A percentile compares a stretch with the other conserved stretches of the same genome.
phyloP scores from a whole-genome alignment of 2,329 filamentous ascomycete genomes.

The Fusarium chaquense region DNA sequence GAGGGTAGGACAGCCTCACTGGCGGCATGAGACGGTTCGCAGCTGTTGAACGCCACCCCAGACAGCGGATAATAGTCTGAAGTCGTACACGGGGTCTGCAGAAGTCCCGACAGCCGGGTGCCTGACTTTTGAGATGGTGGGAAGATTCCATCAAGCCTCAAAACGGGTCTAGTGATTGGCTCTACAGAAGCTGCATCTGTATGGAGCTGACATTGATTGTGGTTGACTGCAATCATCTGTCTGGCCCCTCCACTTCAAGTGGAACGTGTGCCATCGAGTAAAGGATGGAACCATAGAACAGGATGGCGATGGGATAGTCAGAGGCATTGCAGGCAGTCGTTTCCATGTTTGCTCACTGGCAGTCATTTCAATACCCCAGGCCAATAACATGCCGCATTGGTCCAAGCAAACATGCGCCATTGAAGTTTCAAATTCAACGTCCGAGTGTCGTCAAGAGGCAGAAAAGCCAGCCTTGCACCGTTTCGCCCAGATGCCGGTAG shows the following conservation, averaged over 20 bases:
- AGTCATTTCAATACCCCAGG: conserved; percentile 11
- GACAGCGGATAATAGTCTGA: conserved; percentile 18
- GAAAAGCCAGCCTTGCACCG: background rate
- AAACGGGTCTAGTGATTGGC: conserved; percentile 31
- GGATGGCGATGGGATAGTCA: conserved; percentile 32
- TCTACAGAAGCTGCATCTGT: conserved; percentile 40
- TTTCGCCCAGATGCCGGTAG: background rate
- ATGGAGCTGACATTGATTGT: conserved; percentile 18
- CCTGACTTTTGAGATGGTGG: conserved; percentile 39
- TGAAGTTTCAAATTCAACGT: conserved; percentile 3
- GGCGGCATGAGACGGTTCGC: conserved; percentile 29
- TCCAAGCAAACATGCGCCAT: conserved; percentile 3
- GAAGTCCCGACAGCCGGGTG: conserved; percentile 33
- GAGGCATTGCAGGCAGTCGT: conserved; percentile 29
- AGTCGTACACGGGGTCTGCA: conserved; percentile 29
- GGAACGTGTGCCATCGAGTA: conserved; percentile 44
- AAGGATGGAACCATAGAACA: conserved; percentile 42
- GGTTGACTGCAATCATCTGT: conserved; percentile 42
- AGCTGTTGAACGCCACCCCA: conserved; percentile 17
- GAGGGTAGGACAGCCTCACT: conserved; percentile 29
- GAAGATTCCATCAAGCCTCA: conserved; percentile 25
- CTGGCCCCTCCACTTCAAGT: conserved; percentile 47
- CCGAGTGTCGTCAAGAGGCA: background rate
- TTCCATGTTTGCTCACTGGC: conserved; percentile 29
- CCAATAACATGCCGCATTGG: conserved; percentile 8